These are phyloP conservation scores for Sarcodon aspratus DNA, from an alignment of 768 basidiomycete genomes.

Conservation along the genomic window DNA sequence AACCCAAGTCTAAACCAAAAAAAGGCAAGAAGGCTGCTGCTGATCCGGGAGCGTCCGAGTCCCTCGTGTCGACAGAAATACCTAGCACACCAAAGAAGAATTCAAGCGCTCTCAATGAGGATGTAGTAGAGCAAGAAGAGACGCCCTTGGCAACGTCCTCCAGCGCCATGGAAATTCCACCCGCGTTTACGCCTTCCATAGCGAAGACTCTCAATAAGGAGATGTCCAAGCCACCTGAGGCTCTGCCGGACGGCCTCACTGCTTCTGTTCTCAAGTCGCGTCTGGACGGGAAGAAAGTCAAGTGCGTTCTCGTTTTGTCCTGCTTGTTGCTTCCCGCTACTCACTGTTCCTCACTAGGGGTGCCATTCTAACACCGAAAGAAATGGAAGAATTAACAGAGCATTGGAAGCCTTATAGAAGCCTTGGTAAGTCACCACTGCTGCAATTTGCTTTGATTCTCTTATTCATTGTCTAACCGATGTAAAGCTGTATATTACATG, in stretches of 20 bases:
- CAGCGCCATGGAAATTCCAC: slow-evolving; percentile 24
- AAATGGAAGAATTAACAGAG: slow-evolving; percentile 73
- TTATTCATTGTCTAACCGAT: background rate
- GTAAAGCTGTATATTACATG: slow-evolving; percentile 73
- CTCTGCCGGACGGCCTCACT: slow-evolving; percentile 51
- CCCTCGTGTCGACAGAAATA: background rate
- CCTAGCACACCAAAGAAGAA: slow-evolving; percentile 11
- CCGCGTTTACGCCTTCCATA: slow-evolving; percentile 60
- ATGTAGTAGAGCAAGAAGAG: background rate
- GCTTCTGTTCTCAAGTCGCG: slow-evolving; percentile 45
- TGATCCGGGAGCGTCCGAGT: slow-evolving; percentile 1
- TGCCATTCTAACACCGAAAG: slow-evolving; percentile 62
- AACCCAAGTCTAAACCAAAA: slow-evolving; percentile 1
- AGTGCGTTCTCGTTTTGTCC: slow-evolving; percentile 29
- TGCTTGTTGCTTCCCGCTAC: slow-evolving; percentile 1
- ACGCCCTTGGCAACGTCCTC: slow-evolving; percentile 1
- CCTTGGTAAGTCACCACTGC: slow-evolving; percentile 37
- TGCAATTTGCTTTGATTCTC: background rate
- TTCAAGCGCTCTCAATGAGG: slow-evolving; percentile 2
- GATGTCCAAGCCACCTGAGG: slow-evolving; percentile 15
- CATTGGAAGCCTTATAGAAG: slow-evolving; percentile 77
- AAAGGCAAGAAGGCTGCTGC: background rate
- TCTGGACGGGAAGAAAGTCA: slow-evolving; percentile 58
- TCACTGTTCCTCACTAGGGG: slow-evolving; percentile 31
- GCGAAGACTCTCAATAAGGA: slow-evolving; percentile 37